These are phyloP conservation scores for Phytophthora pisi DNA, from an alignment of 352 stramenopile genomes.

Conservation along the genomic window DNA sequence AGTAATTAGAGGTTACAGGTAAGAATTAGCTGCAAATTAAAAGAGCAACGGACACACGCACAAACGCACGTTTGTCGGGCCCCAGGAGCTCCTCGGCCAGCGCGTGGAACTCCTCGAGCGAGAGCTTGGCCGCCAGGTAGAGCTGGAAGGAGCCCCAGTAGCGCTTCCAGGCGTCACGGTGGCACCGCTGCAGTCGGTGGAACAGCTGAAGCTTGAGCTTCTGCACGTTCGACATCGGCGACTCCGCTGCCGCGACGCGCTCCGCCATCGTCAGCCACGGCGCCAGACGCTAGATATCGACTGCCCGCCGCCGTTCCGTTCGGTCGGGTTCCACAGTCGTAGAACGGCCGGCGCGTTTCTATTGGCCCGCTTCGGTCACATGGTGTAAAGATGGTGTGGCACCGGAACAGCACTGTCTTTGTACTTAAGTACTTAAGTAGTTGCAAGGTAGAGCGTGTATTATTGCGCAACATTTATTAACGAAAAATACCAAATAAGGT, in stretches of 20 bases:
- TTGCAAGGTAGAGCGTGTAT: too few species aligned
- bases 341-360: slow-evolving; percentile 1
- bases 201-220: slow-evolving; percentile 74
- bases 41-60: neutral
- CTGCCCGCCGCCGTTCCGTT: neutral
- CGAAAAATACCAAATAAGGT: too few species aligned
- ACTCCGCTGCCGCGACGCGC: neutral
- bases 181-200: slow-evolving; percentile 56
- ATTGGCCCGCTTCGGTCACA: neutral
- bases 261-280: slow-evolving; percentile 12
- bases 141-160: slow-evolving; percentile 71
- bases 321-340: neutral
- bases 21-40: neutral
- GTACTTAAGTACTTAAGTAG: too few species aligned
- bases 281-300: slow-evolving; percentile 1
- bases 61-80: slow-evolving; percentile 45
- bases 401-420: too few species aligned
- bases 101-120: slow-evolving; percentile 63
- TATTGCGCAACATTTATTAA: too few species aligned
- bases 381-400: neutral
- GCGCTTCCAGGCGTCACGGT: slow-evolving; percentile 52
- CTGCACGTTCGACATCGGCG: slow-evolving; percentile 33
- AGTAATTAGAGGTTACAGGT: slow-evolving; percentile 2
- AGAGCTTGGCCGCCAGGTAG: slow-evolving; percentile 56
- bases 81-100: slow-evolving; percentile 52